Evolutionary conservation across 1,139 yeast species (phyloP).

Genomic region (Blastobotrys apis): DNA sequence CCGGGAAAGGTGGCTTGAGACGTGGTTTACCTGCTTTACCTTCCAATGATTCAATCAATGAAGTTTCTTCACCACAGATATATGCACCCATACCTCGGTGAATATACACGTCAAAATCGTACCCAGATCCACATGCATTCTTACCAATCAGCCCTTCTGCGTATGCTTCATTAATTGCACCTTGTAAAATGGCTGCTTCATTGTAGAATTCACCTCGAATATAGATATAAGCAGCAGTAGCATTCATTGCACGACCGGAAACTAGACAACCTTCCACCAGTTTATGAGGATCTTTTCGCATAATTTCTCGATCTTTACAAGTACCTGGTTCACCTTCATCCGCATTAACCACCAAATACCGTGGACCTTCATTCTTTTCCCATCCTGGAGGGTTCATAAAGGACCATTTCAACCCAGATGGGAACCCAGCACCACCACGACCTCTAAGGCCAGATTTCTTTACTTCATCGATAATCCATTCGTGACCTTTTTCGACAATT

Average conservation of each 20-base stretch:
- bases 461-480: constrained; percentile 83
- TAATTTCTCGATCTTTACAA: constrained; percentile 85
- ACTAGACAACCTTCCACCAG: constrained; percentile 82
- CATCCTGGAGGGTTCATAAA: constrained; percentile 94
- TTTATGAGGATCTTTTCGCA: constrained; percentile 86
- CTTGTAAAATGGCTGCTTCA: constrained; percentile 66
- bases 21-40: constrained; percentile 93
- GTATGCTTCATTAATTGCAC: constrained; percentile 82
- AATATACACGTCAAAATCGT: constrained; percentile 71
- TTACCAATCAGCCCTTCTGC: constrained; percentile 74
- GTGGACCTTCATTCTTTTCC: constrained; percentile 82
- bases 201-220: constrained; percentile 85
- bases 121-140: constrained; percentile 83
- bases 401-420: constrained; percentile 86
- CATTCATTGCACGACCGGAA: constrained; percentile 89
- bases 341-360: constrained; percentile 83
- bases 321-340: constrained; percentile 96
- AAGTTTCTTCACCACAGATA: constrained; percentile 88
- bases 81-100: constrained; percentile 94
- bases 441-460: constrained; percentile 83
- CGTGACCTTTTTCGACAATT: constrained; percentile 73
- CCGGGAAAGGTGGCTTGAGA: constrained; percentile 91
- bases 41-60: constrained; percentile 78
- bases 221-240: constrained; percentile 86
- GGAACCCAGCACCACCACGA: constrained; percentile 92